Evolutionary conservation across 1,284 basidiomycete species (phyloP).

Genomic region (Cutaneotrichosporon dermatis): DNA sequence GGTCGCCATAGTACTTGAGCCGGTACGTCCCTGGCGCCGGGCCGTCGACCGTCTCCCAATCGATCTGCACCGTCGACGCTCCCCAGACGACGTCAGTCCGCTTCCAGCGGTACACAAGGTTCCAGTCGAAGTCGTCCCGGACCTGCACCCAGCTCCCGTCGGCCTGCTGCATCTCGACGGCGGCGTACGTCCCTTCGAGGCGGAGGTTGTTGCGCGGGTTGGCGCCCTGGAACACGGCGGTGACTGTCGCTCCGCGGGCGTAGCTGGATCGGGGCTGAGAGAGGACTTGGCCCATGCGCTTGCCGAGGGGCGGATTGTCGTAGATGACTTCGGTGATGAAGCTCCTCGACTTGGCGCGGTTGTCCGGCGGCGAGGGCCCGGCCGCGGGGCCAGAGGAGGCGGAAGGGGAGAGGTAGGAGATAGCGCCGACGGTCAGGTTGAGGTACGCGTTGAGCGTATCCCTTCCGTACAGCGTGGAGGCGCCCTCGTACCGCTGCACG

Average conservation of each 20-base stretch:
- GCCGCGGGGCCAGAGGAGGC: not conserved
- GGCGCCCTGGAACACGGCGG: conserved; percentile 10
- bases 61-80: conserved; percentile 5
- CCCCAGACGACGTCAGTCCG: conserved; percentile 5
- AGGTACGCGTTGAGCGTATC: conserved; percentile 15
- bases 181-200: conserved; percentile 14
- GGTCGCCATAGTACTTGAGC: conserved; percentile 14
- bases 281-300: conserved; percentile 6
- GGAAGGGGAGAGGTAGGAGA: conserved; percentile 4
- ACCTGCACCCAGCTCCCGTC: conserved; percentile 10
- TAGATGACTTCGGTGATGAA: conserved; percentile 9
- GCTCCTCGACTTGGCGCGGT: not conserved
- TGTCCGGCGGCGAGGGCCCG: conserved; percentile 6
- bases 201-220: conserved; percentile 21
- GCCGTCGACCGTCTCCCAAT: conserved; percentile 13
- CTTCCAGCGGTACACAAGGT: conserved; percentile 12
- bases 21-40: conserved; percentile 10
- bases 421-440: conserved; percentile 10
- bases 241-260: not conserved
- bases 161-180: conserved; percentile 9
- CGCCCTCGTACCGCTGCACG: conserved; percentile 20
- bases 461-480: conserved; percentile 15
- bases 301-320: conserved; percentile 10
- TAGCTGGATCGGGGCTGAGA: conserved; percentile 1
- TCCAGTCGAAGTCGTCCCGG: conserved; percentile 14